These are phyloP conservation scores for Apiospora sp. DNA, from an alignment of 2,329 filamentous ascomycete genomes.

Conservation along the genomic window DNA sequence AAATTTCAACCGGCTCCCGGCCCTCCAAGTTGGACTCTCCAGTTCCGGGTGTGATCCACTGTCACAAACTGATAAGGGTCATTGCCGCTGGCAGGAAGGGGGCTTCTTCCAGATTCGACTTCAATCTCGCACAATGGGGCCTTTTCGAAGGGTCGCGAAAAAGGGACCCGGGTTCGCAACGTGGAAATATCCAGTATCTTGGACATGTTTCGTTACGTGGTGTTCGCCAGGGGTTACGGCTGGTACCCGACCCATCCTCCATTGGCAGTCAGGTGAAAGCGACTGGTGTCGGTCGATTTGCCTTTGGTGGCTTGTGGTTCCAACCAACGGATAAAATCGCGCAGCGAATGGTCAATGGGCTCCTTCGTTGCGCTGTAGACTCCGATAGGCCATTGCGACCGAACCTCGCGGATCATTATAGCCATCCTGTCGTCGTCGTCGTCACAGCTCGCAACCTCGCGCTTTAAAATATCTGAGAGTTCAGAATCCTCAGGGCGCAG, in stretches of 20 bases:
- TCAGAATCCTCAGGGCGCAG: conserved; percentile 31
- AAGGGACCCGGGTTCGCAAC: background rate
- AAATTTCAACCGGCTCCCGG: background rate
- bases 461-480: conserved; percentile 27
- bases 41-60: background rate
- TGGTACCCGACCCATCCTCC: conserved; percentile 11
- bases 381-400: conserved; percentile 38
- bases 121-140: background rate
- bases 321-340: conserved; percentile 33
- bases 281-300: conserved; percentile 12
- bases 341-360: conserved; percentile 29
- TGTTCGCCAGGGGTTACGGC: background rate
- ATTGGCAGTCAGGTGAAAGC: background rate
- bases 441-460: conserved; percentile 30
- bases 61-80: background rate
- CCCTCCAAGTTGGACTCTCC: background rate
- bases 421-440: conserved; percentile 28
- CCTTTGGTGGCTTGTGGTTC: conserved; percentile 24
- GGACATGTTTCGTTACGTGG: background rate
- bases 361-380: conserved; percentile 32
- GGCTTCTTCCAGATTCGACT: background rate
- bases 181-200: background rate
- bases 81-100: background rate
- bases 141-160: background rate
- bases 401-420: conserved; percentile 33